These are phyloP conservation scores for Parsonsia alboflavescens DNA, from an alignment of 257 asterid species.

Conservation along the genomic window DNA sequence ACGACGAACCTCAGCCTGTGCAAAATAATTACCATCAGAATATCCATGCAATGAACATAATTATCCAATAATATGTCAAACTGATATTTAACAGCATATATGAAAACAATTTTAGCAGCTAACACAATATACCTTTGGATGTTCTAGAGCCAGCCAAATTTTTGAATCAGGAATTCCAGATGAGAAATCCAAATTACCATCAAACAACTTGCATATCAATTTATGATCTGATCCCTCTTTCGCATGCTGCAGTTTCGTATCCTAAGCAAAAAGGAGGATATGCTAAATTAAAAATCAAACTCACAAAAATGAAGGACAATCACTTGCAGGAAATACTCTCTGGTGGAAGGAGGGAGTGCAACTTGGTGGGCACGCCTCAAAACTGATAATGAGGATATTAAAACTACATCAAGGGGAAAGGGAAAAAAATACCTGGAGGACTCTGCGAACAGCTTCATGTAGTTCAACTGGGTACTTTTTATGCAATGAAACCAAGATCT, in stretches of 20 bases:
- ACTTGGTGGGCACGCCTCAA: neutral
- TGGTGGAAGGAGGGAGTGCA: neutral
- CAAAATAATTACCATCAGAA: slow-evolving; percentile 7
- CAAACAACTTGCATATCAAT: slow-evolving; percentile 53
- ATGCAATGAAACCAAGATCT: slow-evolving; percentile 49
- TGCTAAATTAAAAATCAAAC: slow-evolving; percentile 2
- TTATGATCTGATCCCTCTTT: slow-evolving; percentile 51
- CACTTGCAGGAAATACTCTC: neutral
- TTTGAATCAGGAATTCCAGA: slow-evolving; percentile 50
- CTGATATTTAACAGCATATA: neutral
- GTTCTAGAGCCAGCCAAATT: slow-evolving; percentile 65
- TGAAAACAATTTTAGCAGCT: slow-evolving; percentile 6
- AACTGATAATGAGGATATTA: neutral
- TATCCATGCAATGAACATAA: slow-evolving; percentile 1
- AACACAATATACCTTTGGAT: slow-evolving; percentile 60
- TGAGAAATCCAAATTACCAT: slow-evolving; percentile 46
- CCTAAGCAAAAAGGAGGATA: slow-evolving; percentile 24
- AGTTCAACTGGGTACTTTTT: slow-evolving; percentile 71
- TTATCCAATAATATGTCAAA: neutral
- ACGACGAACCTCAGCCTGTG: slow-evolving; percentile 72
- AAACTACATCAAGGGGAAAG: slow-evolving; percentile 6
- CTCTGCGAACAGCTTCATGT: slow-evolving; percentile 46
- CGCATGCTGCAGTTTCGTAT: slow-evolving; percentile 39
- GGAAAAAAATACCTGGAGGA: slow-evolving; percentile 49
- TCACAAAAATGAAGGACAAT: slow-evolving; percentile 1